Conservation (phyloP, 2,329 filamentous ascomycete species). For the Diaporthe capsici region DNA sequence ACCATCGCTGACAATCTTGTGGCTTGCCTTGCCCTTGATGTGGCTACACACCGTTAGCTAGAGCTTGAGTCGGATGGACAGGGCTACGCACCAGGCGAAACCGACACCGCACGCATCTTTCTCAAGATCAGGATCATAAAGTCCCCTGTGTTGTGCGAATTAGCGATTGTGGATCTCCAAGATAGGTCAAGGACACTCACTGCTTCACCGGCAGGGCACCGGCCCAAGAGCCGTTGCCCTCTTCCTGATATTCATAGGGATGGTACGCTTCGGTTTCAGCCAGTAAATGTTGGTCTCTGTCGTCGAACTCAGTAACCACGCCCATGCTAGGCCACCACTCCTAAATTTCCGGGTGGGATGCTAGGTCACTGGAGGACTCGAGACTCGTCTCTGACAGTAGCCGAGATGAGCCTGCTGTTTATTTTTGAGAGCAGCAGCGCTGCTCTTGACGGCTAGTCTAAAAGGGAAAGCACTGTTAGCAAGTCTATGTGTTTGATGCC, state of each 20-base stretch:
- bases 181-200: slow-evolving; percentile 57
- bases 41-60: slow-evolving; percentile 69
- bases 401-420: slow-evolving; percentile 36
- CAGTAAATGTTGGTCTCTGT: slow-evolving; percentile 74
- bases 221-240: slow-evolving; percentile 91
- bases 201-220: slow-evolving; percentile 97
- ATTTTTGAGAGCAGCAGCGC: slow-evolving; percentile 41
- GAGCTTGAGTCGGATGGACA: background rate
- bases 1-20: slow-evolving; percentile 99
- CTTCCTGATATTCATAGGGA: slow-evolving; percentile 88
- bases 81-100: slow-evolving; percentile 85
- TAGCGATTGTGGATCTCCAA: background rate
- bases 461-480: slow-evolving; percentile 4
- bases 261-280: slow-evolving; percentile 72
- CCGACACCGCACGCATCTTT: slow-evolving; percentile 99
- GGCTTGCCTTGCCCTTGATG: slow-evolving; percentile 96
- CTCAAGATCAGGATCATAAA: slow-evolving; percentile 95
- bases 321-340: slow-evolving; percentile 77
- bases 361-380: slow-evolving; percentile 32
- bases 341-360: slow-evolving; percentile 36
- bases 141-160: slow-evolving; percentile 66
- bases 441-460: slow-evolving; percentile 33
- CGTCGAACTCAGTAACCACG: slow-evolving; percentile 76
- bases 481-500: background rate
- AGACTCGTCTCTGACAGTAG: slow-evolving; percentile 24